Evolutionary conservation across 345 rosid species (phyloP), one percentile per base, ranked within the genome.

Genomic region (Eucalyptus sp.): DNA sequence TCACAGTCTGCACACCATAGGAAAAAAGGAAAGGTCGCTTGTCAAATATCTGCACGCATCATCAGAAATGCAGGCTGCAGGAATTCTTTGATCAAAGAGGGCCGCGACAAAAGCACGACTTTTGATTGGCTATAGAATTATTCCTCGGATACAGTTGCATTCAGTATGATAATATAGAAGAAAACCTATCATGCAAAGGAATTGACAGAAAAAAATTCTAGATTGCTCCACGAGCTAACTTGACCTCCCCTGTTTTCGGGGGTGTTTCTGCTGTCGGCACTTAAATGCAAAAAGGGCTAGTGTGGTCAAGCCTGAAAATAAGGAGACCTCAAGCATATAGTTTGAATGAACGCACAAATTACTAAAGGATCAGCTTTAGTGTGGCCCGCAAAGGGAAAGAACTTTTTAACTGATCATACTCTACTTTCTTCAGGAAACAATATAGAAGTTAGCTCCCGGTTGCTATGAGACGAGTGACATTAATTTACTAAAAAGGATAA

Each of bases 1-100:
- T 91, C 88, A 98, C 99, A 43, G 99, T 98, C 99, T 98, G 99
- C 94, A 93, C 87, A 88, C 60, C 33, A 49, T 37, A 51, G 27
- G 64, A 58, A 17, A 60, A 48, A 4, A 79, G 54, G 64, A 33
- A 76, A 22, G 41, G 86, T 18, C 31, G 29, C 10, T 60, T 24
- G 6, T 88, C 86, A 58, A 31, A 10, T 54, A 2, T 29, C 76
- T 13, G 25, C 37, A 11, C 4, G 48, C 24, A 22, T 76, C 83
- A 41, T 76, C 27, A 37, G 29, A 10, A 76, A 37, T 22, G 48
- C 83, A 17, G 48, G 83, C 43, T 3, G 83, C 48, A 41, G 8
- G 83, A 37, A 76, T 76, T 41, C 83, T 76, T 20, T 20, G 48
- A 76, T 76, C 27, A 41, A 18, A 20, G 14, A 18, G 24, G 81